Base-by-base conservation (phyloP, 495 filamentous ascomycete species). In the Aspergillus bertholletiae region DNA sequence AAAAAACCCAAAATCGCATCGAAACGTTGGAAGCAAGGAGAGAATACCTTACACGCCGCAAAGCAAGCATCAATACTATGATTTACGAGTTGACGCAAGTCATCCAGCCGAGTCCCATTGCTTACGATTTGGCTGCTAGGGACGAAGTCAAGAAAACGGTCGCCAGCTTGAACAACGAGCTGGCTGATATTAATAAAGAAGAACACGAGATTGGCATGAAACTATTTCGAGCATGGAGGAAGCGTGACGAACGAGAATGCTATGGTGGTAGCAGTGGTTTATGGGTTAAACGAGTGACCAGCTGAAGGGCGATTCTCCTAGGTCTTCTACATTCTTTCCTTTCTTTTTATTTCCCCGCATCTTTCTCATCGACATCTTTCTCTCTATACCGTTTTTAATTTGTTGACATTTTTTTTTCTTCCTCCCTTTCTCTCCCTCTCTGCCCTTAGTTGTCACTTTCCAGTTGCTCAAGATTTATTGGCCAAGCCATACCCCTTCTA, bases 141-240 rank as follows among this genome's bases (percentile, higher is more conserved):
- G 80, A 89, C 23, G 78, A 80, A 35, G 86, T 92, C 63, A 92
- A 90, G 70, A 79, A 73, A 56, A 89, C 84, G 56, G 80, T 95
- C 2, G 82, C 85, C 59, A 76, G 73, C 30, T 73, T 95, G n/a
- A 77, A 84, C 39, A 74, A 73, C 53, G 90, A 95, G 68, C 78
- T 95, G 34, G 86, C 86, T 7, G 90, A 95, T 49, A 83, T 96
- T 22, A 80, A 83, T 72, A 77, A 83, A 54, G 84, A 94, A 69
- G 85, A 92, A 63, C 90, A 96, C 64, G 92, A 96, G 56, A 74
- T 93, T 35, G 92, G 92, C 9, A 64, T 97, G 61, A 89, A 85
- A 72, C 68, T 96, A 39, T 84, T 93, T 63, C 72, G 91, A 46
- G 88, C 89, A 6, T 92, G 85, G 72, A 92, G 89, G 68, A 79